These are phyloP conservation scores for Solanum hybrid DNA, from an alignment of 305 asterid species.

Conservation along the genomic window DNA sequence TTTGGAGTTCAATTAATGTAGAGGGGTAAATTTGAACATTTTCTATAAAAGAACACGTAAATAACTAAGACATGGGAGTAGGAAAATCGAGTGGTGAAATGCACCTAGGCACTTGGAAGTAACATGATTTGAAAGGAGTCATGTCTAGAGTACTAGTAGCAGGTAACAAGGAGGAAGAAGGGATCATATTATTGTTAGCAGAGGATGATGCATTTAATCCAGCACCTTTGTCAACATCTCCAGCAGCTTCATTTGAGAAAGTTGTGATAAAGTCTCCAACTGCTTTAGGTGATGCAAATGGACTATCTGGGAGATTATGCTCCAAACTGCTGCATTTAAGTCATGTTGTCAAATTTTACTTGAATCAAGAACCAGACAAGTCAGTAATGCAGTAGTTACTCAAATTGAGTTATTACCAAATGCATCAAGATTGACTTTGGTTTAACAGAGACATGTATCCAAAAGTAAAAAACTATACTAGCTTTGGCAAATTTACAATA, in stretches of 20 bases:
- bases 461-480: background rate
- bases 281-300: slow-evolving; percentile 59
- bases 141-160: slow-evolving; percentile 32
- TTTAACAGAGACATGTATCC: background rate
- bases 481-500: background rate
- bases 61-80: background rate
- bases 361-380: background rate
- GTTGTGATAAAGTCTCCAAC: slow-evolving; percentile 19
- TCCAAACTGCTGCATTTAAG: slow-evolving; percentile 33
- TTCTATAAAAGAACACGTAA: background rate
- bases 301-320: slow-evolving; percentile 70
- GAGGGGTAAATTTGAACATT: background rate
- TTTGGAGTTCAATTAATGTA: background rate
- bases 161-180: slow-evolving; percentile 31
- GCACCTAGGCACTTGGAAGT: slow-evolving; percentile 60
- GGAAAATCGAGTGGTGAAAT: background rate
- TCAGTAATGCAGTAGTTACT: background rate
- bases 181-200: slow-evolving; percentile 35
- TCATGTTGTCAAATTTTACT: background rate
- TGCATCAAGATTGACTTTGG: background rate
- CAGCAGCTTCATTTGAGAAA: slow-evolving; percentile 17
- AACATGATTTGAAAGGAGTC: slow-evolving; percentile 54
- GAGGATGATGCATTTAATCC: slow-evolving; percentile 13
- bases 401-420: background rate
- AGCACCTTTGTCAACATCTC: slow-evolving; percentile 21